These are phyloP conservation scores for Tillandsia leiboldiana DNA, from an alignment of 176 grass and related monocot genomes.

Conservation along the genomic window DNA sequence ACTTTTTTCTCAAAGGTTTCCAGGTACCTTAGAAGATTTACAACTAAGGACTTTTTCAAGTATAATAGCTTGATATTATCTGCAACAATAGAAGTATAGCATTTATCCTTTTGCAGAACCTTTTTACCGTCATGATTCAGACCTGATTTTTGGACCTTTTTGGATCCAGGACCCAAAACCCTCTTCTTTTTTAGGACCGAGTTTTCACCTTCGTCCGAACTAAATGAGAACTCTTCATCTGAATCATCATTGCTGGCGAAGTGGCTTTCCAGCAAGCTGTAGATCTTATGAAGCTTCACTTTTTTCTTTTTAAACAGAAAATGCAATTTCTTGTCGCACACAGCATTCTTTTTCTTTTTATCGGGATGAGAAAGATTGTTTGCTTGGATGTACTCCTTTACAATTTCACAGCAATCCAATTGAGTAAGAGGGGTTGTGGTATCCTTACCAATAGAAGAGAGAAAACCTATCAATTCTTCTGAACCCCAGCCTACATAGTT, in stretches of 20 bases:
- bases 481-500: constrained; percentile 68
- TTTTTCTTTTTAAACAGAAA: constrained; percentile 58
- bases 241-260: constrained; percentile 51
- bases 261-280: constrained; percentile 53
- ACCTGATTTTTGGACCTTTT: constrained; percentile 19
- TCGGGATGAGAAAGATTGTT: constrained; percentile 42
- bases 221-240: constrained; percentile 33
- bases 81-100: constrained; percentile 39
- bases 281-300: constrained; percentile 49
- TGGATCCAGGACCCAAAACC: constrained; percentile 14
- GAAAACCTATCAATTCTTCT: constrained; percentile 53
- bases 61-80: constrained; percentile 60
- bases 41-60: constrained; percentile 53
- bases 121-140: constrained; percentile 4
- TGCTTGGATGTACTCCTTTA: constrained; percentile 57
- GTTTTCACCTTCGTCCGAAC: constrained; percentile 30
- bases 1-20: constrained; percentile 73
- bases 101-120: constrained; percentile 30
- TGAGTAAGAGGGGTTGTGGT: constrained; percentile 41
- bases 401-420: constrained; percentile 31
- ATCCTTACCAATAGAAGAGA: constrained; percentile 48
- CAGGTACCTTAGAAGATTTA: constrained; percentile 41
- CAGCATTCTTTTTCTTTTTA: constrained; percentile 47
- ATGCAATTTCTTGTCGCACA: constrained; percentile 45
- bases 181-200: constrained; percentile 27